A percentile compares a stretch with the other conserved stretches of the same genome.
Evolutionary conservation across 1,284 basidiomycete species (phyloP).

Genomic region (Naganishia albida): DNA sequence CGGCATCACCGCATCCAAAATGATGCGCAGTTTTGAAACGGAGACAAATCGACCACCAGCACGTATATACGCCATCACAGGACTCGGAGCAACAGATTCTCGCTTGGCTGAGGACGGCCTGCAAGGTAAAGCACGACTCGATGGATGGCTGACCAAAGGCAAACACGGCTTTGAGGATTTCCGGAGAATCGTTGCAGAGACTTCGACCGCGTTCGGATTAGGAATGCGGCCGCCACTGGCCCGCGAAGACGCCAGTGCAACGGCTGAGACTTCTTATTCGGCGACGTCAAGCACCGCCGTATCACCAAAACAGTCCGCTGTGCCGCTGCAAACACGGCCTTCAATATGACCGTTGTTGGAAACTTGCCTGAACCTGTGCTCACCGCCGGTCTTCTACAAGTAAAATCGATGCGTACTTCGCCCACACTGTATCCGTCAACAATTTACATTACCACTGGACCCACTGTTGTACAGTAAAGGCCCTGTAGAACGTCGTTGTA

Average conservation of each 20-base stretch:
- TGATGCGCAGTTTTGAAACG: constrained; percentile 37
- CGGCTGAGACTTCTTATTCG: background rate
- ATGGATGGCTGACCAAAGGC: constrained; percentile 46
- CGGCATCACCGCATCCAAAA: constrained; percentile 37
- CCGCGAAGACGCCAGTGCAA: no score
- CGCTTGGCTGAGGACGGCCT: constrained; percentile 27
- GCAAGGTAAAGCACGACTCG: constrained; percentile 30
- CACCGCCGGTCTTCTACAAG: no score
- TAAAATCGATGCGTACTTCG: no score
- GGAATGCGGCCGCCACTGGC: constrained; percentile 22
- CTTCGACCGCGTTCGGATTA: constrained; percentile 23
- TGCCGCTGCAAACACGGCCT: no score
- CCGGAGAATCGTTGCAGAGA: constrained; percentile 34
- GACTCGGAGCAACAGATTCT: constrained; percentile 40
- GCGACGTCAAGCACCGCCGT: no score
- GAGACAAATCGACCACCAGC: background rate
- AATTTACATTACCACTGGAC: no score
- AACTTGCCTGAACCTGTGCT: no score
- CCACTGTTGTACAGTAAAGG: no score
- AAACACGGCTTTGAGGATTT: constrained; percentile 36
- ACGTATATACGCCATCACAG: constrained; percentile 42
- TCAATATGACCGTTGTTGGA: no score
- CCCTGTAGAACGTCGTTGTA: no score
- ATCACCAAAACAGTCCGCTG: no score
- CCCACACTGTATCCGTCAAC: background rate